Percentiles rank a stretch among this genome's conserved stretches.
These are phyloP conservation scores for Lichtheimia hyalospora DNA, from an alignment of 371 early-diverging fungal genomes.

Conservation along the genomic window DNA sequence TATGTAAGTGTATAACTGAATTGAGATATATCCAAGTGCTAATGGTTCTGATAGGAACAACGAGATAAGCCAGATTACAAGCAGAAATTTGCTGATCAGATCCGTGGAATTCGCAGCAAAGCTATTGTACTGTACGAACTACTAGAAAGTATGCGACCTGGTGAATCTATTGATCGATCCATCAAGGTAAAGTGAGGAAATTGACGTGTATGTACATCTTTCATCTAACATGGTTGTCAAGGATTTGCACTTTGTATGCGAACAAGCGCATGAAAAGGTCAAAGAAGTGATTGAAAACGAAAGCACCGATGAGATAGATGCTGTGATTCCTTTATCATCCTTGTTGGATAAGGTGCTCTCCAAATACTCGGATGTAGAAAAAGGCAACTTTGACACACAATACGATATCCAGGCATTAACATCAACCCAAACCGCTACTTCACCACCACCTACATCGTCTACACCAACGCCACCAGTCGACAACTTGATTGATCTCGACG, in stretches of 20 bases:
- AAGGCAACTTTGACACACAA: conserved; percentile 50
- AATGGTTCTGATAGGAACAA: conserved; percentile 55
- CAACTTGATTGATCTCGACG: conserved; percentile 67
- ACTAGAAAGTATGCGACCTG: conserved; percentile 67
- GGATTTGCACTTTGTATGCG: conserved; percentile 53
- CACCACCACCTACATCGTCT: conserved; percentile 9
- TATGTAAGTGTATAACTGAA: conserved; percentile 63
- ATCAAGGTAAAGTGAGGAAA: conserved; percentile 15
- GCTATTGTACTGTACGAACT: conserved; percentile 79
- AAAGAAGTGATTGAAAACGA: conserved; percentile 67
- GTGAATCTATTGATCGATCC: conserved; percentile 58
- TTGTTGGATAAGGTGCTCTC: conserved; percentile 78
- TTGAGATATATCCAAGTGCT: background rate
- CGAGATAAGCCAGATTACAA: conserved; percentile 81
- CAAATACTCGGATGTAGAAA: conserved; percentile 72
- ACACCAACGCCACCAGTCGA: conserved; percentile 16
- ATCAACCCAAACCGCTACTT: conserved; percentile 8
- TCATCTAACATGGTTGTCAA: conserved; percentile 7
- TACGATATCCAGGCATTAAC: conserved; percentile 34
- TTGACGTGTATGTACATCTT: no score
- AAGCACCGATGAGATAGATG: conserved; percentile 6
- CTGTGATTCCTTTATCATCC: conserved; percentile 70
- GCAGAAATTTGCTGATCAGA: conserved; percentile 74
- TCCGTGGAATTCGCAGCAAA: conserved; percentile 81
- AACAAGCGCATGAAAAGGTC: conserved; percentile 49